Conservation (phyloP, 1,284 basidiomycete species). For the Malassezia nana region DNA sequence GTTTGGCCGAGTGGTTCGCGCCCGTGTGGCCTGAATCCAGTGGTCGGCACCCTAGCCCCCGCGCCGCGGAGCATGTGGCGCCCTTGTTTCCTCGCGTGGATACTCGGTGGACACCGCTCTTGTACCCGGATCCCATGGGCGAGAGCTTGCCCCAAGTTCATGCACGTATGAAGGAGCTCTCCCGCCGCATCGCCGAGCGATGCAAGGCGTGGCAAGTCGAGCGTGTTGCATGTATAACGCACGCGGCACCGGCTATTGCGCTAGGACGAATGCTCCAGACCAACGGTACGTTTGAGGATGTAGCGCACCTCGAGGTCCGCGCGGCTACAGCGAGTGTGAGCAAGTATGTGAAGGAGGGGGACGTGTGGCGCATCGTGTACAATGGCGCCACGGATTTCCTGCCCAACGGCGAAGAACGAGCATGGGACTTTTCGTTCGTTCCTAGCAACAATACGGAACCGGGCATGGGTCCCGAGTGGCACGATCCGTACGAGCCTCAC, state of each 20-base stretch:
- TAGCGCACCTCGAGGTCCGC: constrained; percentile 47
- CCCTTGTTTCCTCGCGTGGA: constrained; percentile 56
- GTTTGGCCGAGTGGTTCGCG: constrained; percentile 73
- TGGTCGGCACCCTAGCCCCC: constrained; percentile 28
- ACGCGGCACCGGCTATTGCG: constrained; percentile 68
- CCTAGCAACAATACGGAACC: constrained; percentile 32
- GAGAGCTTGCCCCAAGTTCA: constrained; percentile 62
- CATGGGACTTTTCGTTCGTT: constrained; percentile 57
- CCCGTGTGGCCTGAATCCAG: constrained; percentile 58
- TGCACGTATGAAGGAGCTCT: constrained; percentile 55
- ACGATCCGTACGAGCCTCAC: constrained; percentile 18
- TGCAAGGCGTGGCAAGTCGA: constrained; percentile 48
- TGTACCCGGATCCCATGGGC: constrained; percentile 60
- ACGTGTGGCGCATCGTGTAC: constrained; percentile 25
- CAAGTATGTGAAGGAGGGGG: constrained; percentile 21
- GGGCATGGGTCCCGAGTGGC: constrained; percentile 33
- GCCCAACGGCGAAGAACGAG: constrained; percentile 57
- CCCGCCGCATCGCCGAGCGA: constrained; percentile 46
- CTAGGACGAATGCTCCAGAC: constrained; percentile 59
- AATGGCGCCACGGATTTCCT: constrained; percentile 36
- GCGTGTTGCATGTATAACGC: constrained; percentile 61
- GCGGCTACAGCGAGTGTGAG: constrained; percentile 37
- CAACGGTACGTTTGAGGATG: constrained; percentile 39
- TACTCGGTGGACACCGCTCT: constrained; percentile 56
- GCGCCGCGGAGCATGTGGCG: constrained; percentile 56